phyloP scores from a whole-genome alignment of 768 basidiomycete species.

The Boletus edulis region DNA sequence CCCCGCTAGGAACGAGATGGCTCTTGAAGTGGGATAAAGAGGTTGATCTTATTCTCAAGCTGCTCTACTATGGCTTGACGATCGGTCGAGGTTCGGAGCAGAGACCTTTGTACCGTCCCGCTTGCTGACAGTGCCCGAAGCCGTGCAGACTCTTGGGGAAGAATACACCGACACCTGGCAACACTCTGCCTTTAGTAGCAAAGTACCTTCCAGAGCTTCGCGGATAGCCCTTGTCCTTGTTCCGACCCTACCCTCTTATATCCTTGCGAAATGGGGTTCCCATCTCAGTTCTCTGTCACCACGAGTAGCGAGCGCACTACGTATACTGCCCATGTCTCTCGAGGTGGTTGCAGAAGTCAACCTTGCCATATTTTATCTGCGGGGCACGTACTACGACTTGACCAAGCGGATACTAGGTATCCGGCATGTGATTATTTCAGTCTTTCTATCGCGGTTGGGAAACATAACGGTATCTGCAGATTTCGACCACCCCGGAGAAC shows the following conservation, averaged over 20 bases:
- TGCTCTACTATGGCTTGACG: constrained; percentile 73
- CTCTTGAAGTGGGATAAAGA: constrained; percentile 80
- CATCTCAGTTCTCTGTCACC: constrained; percentile 34
- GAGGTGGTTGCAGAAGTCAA: constrained; percentile 68
- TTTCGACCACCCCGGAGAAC: constrained; percentile 70
- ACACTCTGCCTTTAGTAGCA: constrained; percentile 43
- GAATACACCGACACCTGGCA: constrained; percentile 89
- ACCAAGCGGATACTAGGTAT: constrained; percentile 65
- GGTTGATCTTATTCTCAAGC: constrained; percentile 63
- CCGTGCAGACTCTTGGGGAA: constrained; percentile 82
- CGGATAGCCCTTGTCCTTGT: constrained; percentile 62
- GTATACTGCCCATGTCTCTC: constrained; percentile 46
- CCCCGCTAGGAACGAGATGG: constrained; percentile 70
- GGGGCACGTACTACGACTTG: constrained; percentile 76
- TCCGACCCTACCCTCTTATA: constrained; percentile 62
- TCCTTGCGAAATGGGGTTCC: constrained; percentile 50
- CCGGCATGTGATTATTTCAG: constrained; percentile 51
- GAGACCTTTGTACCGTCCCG: not conserved
- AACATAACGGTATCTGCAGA: constrained; percentile 37
- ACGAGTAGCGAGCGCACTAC: constrained; percentile 31
- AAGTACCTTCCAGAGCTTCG: constrained; percentile 42
- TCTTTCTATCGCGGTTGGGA: not conserved
- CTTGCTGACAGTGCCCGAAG: constrained; percentile 36
- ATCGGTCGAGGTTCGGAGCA: constrained; percentile 61
- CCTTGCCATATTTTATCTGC: constrained; percentile 76